Base-by-base conservation (phyloP, 345 rosid genomes). In the Melastoma malabathricum region DNA sequence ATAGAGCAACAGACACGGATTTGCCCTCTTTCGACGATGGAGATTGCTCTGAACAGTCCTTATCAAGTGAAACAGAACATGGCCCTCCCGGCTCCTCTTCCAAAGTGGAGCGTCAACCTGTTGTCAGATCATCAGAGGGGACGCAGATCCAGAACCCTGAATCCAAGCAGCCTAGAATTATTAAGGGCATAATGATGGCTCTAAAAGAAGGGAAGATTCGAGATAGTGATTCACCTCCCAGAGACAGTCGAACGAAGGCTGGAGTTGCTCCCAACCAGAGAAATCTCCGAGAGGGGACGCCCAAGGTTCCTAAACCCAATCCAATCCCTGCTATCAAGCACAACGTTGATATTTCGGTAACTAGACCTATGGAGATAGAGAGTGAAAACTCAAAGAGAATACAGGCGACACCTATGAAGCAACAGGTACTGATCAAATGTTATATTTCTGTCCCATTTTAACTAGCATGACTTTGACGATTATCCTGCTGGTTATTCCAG, bases 201-300 rank as follows among this genome's bases (percentile, higher is more conserved):
- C 62, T 92, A 62, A 92, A 82, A 76, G 98, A 87, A 79, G 98
- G 87, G 49, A 82, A 82, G 72, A 71, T 69, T 52, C 76, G 95
- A 73, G 96, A 87, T 66, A 92, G 74, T 64, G 74, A 76, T 64
- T 92, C 95, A 31, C 95, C 95, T 6, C 63, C 79, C 84, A 79
- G 94, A 77, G 73, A 82, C 57, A 77, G 60, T 52, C 75, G 84
- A 34, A 44, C 63, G 13, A 86, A 78, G 78, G 43, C 69, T 43
- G 71, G 59, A 52, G 69, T 66, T 71, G 50, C 65, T 51, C 48
- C 75, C 10, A 65, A 59, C 57, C 96, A 66, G 64, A 79, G 70
- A 69, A 74, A 47, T 63, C 69, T 68, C 56, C 39, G 44, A 14
- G 95, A 92, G 74, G 71, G 75, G 51, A 75, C 79, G 13, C 71